These are phyloP conservation scores for Amylocystis lapponica DNA, from an alignment of 768 basidiomycete species.

Conservation along the genomic window DNA sequence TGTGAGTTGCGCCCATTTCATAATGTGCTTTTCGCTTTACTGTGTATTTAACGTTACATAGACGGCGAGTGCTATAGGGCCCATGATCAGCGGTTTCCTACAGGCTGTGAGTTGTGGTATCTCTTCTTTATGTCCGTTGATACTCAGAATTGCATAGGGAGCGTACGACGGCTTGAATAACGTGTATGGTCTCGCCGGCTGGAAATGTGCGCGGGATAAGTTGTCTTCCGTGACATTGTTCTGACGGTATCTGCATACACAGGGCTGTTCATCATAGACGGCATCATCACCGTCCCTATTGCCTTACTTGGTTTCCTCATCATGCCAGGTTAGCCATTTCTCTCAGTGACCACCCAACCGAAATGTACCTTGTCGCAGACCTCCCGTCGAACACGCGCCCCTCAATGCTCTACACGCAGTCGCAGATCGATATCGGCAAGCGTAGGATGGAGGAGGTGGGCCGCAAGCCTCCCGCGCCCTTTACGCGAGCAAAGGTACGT, in stretches of 20 bases:
- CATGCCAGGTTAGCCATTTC: slow-evolving; percentile 25
- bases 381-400: slow-evolving; percentile 31
- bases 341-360: not conserved
- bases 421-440: slow-evolving; percentile 27
- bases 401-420: slow-evolving; percentile 26
- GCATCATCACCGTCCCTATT: slow-evolving; percentile 33
- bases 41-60: slow-evolving; percentile 4
- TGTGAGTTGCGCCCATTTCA: slow-evolving; percentile 18
- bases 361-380: slow-evolving; percentile 13
- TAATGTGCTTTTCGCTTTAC: too few species aligned
- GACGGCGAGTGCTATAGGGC: slow-evolving; percentile 33
- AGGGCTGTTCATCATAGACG: slow-evolving; percentile 41
- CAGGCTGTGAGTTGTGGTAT: slow-evolving; percentile 25
- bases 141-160: slow-evolving; percentile 14
- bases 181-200: slow-evolving; percentile 31
- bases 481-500: slow-evolving; percentile 27
- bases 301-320: slow-evolving; percentile 30
- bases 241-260: not conserved
- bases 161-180: slow-evolving; percentile 34
- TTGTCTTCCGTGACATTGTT: not conserved
- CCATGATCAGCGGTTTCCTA: slow-evolving; percentile 37
- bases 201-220: slow-evolving; percentile 26
- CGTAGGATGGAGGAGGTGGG: slow-evolving; percentile 27
- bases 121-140: too few species aligned
- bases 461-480: slow-evolving; percentile 27